Percentiles rank a stretch among this genome's conserved stretches.
Conservation (phyloP, 2,329 filamentous ascomycete genomes). For the Pseudocercospora vitis region DNA sequence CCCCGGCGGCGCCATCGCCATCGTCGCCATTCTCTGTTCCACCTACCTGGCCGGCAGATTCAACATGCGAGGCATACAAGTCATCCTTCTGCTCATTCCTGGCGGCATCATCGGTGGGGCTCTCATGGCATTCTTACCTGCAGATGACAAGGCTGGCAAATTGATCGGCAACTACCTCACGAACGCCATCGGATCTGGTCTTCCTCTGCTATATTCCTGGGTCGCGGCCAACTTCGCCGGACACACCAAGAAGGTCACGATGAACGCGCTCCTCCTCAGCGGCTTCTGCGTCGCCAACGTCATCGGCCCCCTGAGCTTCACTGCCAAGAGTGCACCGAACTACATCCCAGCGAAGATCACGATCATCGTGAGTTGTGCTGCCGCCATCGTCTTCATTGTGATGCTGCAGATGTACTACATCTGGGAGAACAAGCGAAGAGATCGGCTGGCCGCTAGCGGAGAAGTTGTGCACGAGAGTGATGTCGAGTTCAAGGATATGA, state of each 20-base stretch:
- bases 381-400: slow-evolving; percentile 43
- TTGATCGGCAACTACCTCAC: slow-evolving; percentile 44
- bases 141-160: slow-evolving; percentile 47
- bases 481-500: slow-evolving; percentile 34
- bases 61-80: slow-evolving; percentile 33
- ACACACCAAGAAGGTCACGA: slow-evolving; percentile 60
- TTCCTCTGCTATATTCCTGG: slow-evolving; percentile 42
- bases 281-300: slow-evolving; percentile 43
- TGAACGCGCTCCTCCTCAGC: slow-evolving; percentile 59
- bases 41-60: slow-evolving; percentile 32
- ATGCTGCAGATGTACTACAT: slow-evolving; percentile 53
- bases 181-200: slow-evolving; percentile 41
- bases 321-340: slow-evolving; percentile 37
- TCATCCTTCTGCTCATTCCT: slow-evolving; percentile 30
- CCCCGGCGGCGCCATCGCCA: slow-evolving; percentile 55
- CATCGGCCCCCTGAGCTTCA: slow-evolving; percentile 44
- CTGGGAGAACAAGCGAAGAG: slow-evolving; percentile 44
- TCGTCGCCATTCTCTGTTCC: slow-evolving; percentile 39
- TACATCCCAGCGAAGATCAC: slow-evolving; percentile 48
- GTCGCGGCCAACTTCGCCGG: slow-evolving; percentile 59
- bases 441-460: slow-evolving; percentile 19
- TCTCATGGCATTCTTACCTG: slow-evolving; percentile 36
- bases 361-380: slow-evolving; percentile 41
- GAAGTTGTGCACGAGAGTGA: slow-evolving; percentile 15
- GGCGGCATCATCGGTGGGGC: slow-evolving; percentile 35